Percentiles rank a stretch among this genome's conserved stretches.
Evolutionary conservation across 2,329 filamentous ascomycete genomes (phyloP).

Genomic region (Mycogone perniciosa): DNA sequence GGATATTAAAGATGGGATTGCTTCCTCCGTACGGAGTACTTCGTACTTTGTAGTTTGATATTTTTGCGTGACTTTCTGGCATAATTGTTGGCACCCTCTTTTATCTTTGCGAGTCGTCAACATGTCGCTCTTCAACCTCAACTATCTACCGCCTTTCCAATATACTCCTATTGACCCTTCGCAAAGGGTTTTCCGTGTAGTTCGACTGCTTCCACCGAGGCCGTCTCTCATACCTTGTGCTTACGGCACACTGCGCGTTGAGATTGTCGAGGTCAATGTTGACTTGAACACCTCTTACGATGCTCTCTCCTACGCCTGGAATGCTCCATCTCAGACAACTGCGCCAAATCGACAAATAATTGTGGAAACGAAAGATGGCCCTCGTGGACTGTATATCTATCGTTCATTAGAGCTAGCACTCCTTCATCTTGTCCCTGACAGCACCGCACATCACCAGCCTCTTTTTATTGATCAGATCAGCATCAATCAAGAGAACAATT

Average conservation of each 20-base stretch:
- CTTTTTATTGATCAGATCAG: slow-evolving; percentile 29
- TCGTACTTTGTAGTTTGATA: too few relatives aligned
- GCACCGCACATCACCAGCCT: slow-evolving; percentile 8
- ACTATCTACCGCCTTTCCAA: not conserved
- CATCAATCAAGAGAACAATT: slow-evolving; percentile 23
- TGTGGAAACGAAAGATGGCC: slow-evolving; percentile 16
- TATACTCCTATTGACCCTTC: slow-evolving; percentile 12
- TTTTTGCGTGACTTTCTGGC: too few relatives aligned
- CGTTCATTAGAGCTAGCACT: slow-evolving; percentile 26
- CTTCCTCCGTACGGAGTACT: not conserved
- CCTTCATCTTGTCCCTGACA: slow-evolving; percentile 13
- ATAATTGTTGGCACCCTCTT: too few relatives aligned
- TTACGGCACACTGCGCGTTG: slow-evolving; percentile 20
- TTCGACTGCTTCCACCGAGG: slow-evolving; percentile 19
- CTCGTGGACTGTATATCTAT: slow-evolving; percentile 19
- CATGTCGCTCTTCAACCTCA: slow-evolving; percentile 7
- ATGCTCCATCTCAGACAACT: slow-evolving; percentile 3
- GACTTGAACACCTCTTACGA: slow-evolving; percentile 18
- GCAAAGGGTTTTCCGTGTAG: slow-evolving; percentile 19
- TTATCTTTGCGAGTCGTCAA: not conserved
- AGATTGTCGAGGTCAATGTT: slow-evolving; percentile 21
- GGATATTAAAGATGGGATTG: not conserved
- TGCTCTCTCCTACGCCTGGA: slow-evolving; percentile 28
- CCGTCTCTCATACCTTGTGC: slow-evolving; percentile 15
- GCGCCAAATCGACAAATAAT: slow-evolving; percentile 21